Conservation (phyloP, 2,329 filamentous ascomycete species). For the Scedosporium boydii region DNA sequence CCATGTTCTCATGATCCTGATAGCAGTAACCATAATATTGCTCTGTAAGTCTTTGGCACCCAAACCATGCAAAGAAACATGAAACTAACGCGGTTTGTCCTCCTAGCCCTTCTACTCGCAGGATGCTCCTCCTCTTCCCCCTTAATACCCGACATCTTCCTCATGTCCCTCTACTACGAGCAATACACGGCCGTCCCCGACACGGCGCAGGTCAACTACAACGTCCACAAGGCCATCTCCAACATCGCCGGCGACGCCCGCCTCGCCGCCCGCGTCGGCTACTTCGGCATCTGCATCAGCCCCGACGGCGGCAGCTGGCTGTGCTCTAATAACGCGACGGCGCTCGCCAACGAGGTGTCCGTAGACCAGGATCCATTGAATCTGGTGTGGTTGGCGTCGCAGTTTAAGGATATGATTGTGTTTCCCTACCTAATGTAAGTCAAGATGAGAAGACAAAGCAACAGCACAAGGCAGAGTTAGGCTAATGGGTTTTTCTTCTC, state of each 20-base stretch:
- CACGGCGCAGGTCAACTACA: slow-evolving; percentile 84
- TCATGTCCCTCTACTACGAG: slow-evolving; percentile 96
- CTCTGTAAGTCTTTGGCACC: too few relatives aligned
- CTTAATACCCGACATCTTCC: slow-evolving; percentile 89
- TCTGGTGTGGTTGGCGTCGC: slow-evolving; percentile 90
- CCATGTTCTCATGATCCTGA: slow-evolving; percentile 95
- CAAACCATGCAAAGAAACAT: too few relatives aligned
- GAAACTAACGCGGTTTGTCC: too few relatives aligned
- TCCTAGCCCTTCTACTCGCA: slow-evolving; percentile 74
- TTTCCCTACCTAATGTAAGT: slow-evolving; percentile 92
- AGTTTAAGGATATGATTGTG: slow-evolving; percentile 97
- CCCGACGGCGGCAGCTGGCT: slow-evolving; percentile 84
- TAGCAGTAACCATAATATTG: slow-evolving; percentile 86
- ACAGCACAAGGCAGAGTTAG: background rate
- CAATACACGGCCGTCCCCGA: slow-evolving; percentile 73
- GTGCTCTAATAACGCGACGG: slow-evolving; percentile 94
- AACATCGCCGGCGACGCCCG: slow-evolving; percentile 82
- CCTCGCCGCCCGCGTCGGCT: slow-evolving; percentile 86
- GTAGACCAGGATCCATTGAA: slow-evolving; percentile 94
- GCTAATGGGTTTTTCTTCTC: background rate
- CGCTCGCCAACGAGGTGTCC: slow-evolving; percentile 77
- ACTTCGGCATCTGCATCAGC: slow-evolving; percentile 96
- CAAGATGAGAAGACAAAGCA: too few relatives aligned
- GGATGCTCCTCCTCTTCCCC: slow-evolving; percentile 96
- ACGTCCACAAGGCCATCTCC: slow-evolving; percentile 71